Base-by-base conservation (phyloP, 306 rosid species). In the Acacia confusa region DNA sequence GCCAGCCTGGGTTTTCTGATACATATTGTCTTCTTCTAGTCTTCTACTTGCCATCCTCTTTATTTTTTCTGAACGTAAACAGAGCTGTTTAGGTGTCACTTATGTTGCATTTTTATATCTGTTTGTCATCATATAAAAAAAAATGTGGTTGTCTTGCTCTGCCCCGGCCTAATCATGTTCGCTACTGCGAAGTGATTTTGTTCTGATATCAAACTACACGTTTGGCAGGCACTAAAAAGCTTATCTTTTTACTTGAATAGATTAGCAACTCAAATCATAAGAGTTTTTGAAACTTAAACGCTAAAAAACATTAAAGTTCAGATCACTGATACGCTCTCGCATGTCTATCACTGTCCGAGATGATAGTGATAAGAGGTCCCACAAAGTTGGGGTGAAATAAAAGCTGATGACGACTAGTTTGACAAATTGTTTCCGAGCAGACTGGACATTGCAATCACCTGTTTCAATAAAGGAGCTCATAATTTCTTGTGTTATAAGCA, bases 101-200 rank as follows among this genome's bases (percentile, higher is more conserved):
- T 60, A 28, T 82, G 45, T 15, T 16, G 41, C 14, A 55, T 12
- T 22, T 76, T 58, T 69, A 11, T 36, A 28, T 11, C 43, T 79
- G 70, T 40, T 57, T 55, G 53, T 69, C 41, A n/a, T 53, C 47
- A 40, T 55, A 55, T 66, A 53, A 28, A 57, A 75, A 67, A 63
- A 36, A 36, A 43, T 41, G 36, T 41, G 76, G 30, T 24, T 53
- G 28, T 27, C 20, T 27, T 43, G 50, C 61, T 76, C 66, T 32
- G 25, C 52, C 41, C 24, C 22, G 32, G 71, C 50, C 80, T n/a
- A 58, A 30, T 76, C 73, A 76, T 82, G 81, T 66, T 36, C 24
- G 28, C 34, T 27, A 5, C 68, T 61, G 68, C 68, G 14, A 61
- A 61, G 2, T 70, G 28, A 19, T 67, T 67, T 9, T 34, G 17